Evolutionary conservation across 768 basidiomycete genomes (phyloP).

Genomic region (Hypsizygus marmoreus): DNA sequence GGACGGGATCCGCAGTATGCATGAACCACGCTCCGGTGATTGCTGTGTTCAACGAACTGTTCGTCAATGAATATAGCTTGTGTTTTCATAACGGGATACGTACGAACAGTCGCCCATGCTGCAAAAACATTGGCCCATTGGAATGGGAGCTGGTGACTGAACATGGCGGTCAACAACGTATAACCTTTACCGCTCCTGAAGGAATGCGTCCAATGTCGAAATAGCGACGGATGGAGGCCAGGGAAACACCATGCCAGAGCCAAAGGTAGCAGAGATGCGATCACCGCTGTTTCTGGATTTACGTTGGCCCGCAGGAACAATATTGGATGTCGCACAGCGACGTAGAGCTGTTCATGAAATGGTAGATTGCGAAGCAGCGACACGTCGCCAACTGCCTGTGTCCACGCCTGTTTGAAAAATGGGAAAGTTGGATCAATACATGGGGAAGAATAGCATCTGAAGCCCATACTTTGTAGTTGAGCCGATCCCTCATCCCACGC

Average conservation of each 20-base stretch:
- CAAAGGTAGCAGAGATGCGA: constrained; percentile 2
- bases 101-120: constrained; percentile 7
- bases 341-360: too few species aligned
- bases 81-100: not conserved
- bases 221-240: constrained; percentile 3
- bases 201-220: constrained; percentile 9
- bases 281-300: not conserved
- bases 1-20: not conserved
- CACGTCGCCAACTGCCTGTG: too few species aligned
- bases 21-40: constrained; percentile 5
- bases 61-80: not conserved
- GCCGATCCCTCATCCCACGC: too few species aligned
- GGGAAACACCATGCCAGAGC: constrained; percentile 8
- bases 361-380: too few species aligned
- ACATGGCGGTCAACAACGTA: constrained; percentile 10
- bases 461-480: too few species aligned
- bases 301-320: constrained; percentile 2
- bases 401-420: too few species aligned
- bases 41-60: constrained; percentile 2
- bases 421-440: too few species aligned
- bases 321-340: constrained; percentile 3
- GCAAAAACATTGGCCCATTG: constrained; percentile 10
- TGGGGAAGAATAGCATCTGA: too few species aligned
- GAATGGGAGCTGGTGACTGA: constrained; percentile 9
- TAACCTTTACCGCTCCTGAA: constrained; percentile 9